A percentile compares a stretch with the other conserved stretches of the same genome.
Evolutionary conservation across 129 eudicot species (phyloP).

Genomic region (Ambrosia trifida): DNA sequence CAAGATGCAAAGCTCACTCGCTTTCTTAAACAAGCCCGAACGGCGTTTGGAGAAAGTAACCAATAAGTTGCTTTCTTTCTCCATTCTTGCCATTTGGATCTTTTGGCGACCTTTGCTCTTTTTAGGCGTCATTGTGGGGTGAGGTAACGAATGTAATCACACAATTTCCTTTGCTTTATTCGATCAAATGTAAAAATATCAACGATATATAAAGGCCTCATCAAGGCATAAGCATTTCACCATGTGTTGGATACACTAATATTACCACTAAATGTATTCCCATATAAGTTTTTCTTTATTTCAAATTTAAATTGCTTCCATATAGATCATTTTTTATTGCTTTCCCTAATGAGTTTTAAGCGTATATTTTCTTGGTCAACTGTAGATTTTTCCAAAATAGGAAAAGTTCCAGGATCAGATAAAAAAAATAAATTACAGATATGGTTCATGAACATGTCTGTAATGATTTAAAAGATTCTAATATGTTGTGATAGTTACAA

Average conservation of each 20-base stretch:
- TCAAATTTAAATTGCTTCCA: conserved; percentile 23
- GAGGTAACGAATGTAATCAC: background rate
- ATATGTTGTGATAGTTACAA: background rate
- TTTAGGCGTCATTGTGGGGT: conserved; percentile 18
- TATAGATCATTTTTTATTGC: background rate
- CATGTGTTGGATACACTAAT: conserved; percentile 15
- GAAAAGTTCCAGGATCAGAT: background rate
- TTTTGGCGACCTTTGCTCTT: conserved; percentile 57
- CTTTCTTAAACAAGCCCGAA: conserved; percentile 55
- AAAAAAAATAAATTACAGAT: conserved; percentile 1
- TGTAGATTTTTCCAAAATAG: background rate
- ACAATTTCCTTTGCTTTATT: background rate
- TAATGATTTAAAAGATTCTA: background rate
- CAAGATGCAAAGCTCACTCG: conserved; percentile 57
- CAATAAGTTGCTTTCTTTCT: conserved; percentile 47
- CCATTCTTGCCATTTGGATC: conserved; percentile 49
- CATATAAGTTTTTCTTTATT: conserved; percentile 17
- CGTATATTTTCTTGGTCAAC: conserved; percentile 14
- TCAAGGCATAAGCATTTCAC: background rate
- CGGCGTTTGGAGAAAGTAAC: conserved; percentile 68
- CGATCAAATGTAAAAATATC: background rate
- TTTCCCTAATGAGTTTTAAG: background rate
- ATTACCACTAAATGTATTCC: conserved; percentile 19
- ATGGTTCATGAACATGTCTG: conserved; percentile 17
- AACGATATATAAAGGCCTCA: conserved; percentile 30